Base-by-base conservation (phyloP, 2,329 filamentous ascomycete species). In the Leptodontidium sp. region DNA sequence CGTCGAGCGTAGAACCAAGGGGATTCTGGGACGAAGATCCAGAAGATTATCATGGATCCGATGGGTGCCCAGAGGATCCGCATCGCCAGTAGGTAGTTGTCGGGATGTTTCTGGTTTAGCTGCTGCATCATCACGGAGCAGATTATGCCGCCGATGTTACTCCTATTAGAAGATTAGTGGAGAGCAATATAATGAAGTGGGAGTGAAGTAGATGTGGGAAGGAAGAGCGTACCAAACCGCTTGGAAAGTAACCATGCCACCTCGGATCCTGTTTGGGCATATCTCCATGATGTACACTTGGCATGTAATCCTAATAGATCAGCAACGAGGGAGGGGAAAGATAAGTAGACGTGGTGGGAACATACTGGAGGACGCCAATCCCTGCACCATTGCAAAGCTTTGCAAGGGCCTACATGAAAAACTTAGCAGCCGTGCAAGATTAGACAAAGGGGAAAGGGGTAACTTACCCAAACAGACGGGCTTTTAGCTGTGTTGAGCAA, bases 211-310 rank as follows among this genome's bases (percentile, higher is more conserved):
- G 11, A 21, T 9, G 26, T 26, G 2, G 26, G 29, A 32, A 15
- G n/a, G 24, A 52, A 43, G 24, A 52, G 50, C 61, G 45, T 50
- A 64, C 61, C 61, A 64, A 35, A 64, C 61, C 11, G 45, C 43
- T 35, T 49, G 24, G 21, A 64, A 64, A 35, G 61, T 64, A 45
- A 64, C 43, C 61, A 64, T 64, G 8, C 61, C 61, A 8, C 61
- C 61, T 64, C 61, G 61, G 61, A 64, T 64, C 26, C 45, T 52
- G 32, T 64, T 64, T 12, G 61, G 61, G n/a, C 61, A 64, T 9
- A 64, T 64, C 47, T 64, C 61, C 61, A 64, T 64, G 61, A 64
- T 64, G 61, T 64, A 64, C 17, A 64, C 61, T 38, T 64, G 61
- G 32, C 61, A 64, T 50, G 61, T 64, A 21, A 64, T 52, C 26